Base-by-base conservation (phyloP, 2,329 filamentous ascomycete genomes). In the Ampelomyces quisqualis region DNA sequence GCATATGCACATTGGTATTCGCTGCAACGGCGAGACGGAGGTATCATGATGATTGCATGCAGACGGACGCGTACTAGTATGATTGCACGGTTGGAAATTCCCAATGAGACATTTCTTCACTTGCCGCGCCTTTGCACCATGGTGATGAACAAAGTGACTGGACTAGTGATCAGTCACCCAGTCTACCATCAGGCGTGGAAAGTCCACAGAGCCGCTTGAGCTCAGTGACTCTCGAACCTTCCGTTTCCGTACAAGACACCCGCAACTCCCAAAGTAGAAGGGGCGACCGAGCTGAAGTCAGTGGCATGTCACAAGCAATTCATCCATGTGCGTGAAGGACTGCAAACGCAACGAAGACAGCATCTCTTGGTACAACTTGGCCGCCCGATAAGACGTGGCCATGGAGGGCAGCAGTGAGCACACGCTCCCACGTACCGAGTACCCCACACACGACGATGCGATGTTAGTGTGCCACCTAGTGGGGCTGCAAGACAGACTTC, bases 401-500 rank as follows among this genome's bases (percentile, higher is more conserved):
- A 31, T 20, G 10, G n/a, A 17, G 9, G 17, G 14, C 14, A 17
- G 11, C 17, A 17, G 29, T 7, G 22, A 10, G 9, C 29, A 31
- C 29, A 31, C 29, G 19, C 29, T 19, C 17, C 17, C 17, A 31
- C 19, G 29, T 9, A 10, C 20, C 20, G 32, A 14, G 26, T 31
- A 34, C 23, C 38, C 31, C 31, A 23, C 30, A 40, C 18, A 8
- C 38, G 17, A 21, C 26, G 26, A 28, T 28, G 19, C 13, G 20
- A 38, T 43, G 47, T 32, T 39, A 34, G 14, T 38, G 34, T 32
- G 35, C 31, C 14, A 21, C 10, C 19, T 39, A 31, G 5, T 11
- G 17, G 27, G 38, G 37, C 47, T 55, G 56, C 54, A 58, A 47
- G 52, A 47, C 47, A 52, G 46, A 45, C 34, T 38, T 53, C 45